phyloP scores from a whole-genome alignment of 345 rosid species.

The Xanthoceras sorbifolium region DNA sequence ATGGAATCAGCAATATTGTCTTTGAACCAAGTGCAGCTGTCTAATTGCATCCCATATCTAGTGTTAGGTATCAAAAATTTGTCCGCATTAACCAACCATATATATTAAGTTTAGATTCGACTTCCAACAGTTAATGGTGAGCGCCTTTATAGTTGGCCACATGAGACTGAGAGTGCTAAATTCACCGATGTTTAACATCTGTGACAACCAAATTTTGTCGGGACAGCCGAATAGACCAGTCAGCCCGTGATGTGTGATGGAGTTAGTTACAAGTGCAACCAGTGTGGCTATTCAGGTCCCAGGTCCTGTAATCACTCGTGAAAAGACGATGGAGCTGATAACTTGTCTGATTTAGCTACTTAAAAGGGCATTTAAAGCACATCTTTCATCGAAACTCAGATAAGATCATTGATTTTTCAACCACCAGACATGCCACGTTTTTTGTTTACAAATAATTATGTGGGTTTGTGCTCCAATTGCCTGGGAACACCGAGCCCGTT shows the following conservation, averaged over 20 bases:
- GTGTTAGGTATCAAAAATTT: background rate
- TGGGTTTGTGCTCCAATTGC: background rate
- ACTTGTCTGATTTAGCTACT: background rate
- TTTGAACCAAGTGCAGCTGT: background rate
- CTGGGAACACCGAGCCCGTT: background rate
- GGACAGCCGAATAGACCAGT: background rate
- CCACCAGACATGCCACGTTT: constrained; percentile 3
- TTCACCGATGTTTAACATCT: background rate
- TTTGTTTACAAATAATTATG: background rate
- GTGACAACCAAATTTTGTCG: background rate
- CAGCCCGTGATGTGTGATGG: background rate
- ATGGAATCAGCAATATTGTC: background rate
- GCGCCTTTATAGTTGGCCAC: background rate
- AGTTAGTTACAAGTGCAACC: background rate
- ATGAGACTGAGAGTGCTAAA: background rate
- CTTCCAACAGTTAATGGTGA: background rate
- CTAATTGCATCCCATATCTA: background rate
- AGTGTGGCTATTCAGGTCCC: background rate
- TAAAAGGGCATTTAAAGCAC: background rate
- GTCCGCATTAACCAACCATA: constrained; percentile 1
- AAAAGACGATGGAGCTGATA: background rate
- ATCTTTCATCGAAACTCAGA: background rate
- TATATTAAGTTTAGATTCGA: background rate
- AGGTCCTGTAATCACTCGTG: background rate
- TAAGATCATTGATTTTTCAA: background rate